Evolutionary conservation across 768 basidiomycete species (phyloP), one percentile per base, ranked within the genome.

Genomic region (Boletus tomentosulus): DNA sequence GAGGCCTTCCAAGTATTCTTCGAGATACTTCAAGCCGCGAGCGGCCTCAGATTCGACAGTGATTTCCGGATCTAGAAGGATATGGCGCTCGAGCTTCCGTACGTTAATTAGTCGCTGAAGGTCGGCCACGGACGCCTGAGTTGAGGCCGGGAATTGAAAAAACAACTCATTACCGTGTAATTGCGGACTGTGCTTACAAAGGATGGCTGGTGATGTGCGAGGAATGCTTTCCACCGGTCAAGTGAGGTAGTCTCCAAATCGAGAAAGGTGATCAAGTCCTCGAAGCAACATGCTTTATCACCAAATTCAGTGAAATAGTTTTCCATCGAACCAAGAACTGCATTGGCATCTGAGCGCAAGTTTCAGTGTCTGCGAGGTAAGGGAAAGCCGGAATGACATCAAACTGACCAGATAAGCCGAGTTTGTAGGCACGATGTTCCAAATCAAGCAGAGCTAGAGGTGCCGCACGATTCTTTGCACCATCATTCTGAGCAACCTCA

Each of bases 231-330:
- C 81, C 86, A 87, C 50, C 73, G 71, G 4, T 69, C 52, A 11
- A 79, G 69, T 30, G 78, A 76, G 12, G 78, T 73, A 46, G 69
- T 77, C 24, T 78, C 71, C 13, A 88, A 69, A 8, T 62, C 63
- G 51, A 86, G 68, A 65, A 87, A 92, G 3, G 84, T 82, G 59
- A 78, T 78, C 38, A 96, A 72, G 62, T 97, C 94, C 70, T 95
- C 93, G 54, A 84, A 90, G 67, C 91, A 92, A 68, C 89, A 92
- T 6, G 86, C 76, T 69, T 93, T 96, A 67, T 85, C 83, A 30
- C 89, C 86, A 60, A 92, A 82, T 54, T 73, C 74, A 38, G 80
- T 73, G 63, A 92, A 84, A 68, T 95, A 96, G 46, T 76, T 70
- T 62, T 82, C 74, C 64, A 93, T 71, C 51, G 86, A 73, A 11